A percentile compares a stretch with the other conserved stretches of the same genome.
Conservation (phyloP, 2,329 filamentous ascomycete genomes). For the Didymella pinodella region DNA sequence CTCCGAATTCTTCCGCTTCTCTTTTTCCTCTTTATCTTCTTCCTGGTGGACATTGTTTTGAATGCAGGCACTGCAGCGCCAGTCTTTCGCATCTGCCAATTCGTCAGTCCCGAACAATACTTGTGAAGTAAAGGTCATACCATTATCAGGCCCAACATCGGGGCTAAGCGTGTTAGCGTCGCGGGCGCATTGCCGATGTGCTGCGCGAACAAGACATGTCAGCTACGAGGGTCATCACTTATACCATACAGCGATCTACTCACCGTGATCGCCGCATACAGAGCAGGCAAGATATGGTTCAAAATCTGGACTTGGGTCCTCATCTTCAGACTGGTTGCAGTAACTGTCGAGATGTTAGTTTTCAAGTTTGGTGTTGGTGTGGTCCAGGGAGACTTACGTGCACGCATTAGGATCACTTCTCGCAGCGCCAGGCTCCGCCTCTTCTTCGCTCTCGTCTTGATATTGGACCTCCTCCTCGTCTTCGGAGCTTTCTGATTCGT, state of each 20-base stretch:
- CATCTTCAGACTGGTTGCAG: conserved; percentile 82
- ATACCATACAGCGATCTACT: conserved; percentile 52
- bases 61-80: conserved; percentile 69
- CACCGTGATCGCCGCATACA: conserved; percentile 83
- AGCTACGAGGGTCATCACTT: conserved; percentile 50
- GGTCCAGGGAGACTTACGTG: conserved; percentile 62
- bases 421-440: conserved; percentile 65
- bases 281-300: conserved; percentile 80
- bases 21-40: conserved; percentile 12
- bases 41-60: conserved; percentile 52
- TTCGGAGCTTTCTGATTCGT: conserved; percentile 53
- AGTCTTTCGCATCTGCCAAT: conserved; percentile 62
- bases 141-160: conserved; percentile 67
- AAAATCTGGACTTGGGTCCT: conserved; percentile 82
- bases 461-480: conserved; percentile 66
- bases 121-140: conserved; percentile 59
- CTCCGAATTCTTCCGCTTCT: conserved; percentile 25
- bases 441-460: conserved; percentile 62
- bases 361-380: conserved; percentile 21
- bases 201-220: conserved; percentile 66
- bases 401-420: conserved; percentile 65
- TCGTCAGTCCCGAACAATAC: conserved; percentile 16
- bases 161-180: conserved; percentile 69
- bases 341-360: conserved; percentile 63
- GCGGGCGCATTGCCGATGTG: conserved; percentile 88